Conservation (phyloP, 805 yeast genomes). For the Tetrapisispora iriomotensis region DNA sequence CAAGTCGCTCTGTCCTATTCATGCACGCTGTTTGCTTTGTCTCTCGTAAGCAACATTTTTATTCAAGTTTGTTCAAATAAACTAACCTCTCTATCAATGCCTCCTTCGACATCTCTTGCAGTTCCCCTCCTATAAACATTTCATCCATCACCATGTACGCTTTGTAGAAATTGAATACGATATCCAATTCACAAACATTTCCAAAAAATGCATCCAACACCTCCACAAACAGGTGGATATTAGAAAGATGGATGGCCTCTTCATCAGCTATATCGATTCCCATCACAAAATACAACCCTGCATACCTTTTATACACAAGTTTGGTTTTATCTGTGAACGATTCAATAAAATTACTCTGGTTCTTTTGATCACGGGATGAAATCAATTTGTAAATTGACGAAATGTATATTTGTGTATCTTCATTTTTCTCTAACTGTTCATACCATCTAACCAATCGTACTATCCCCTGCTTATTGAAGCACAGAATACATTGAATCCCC, state of each 20-base stretch:
- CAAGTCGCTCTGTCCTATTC: too few relatives aligned
- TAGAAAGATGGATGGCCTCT: conserved; percentile 73
- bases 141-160: conserved; percentile 79
- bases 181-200: conserved; percentile 86
- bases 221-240: conserved; percentile 82
- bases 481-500: conserved; percentile 72
- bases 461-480: conserved; percentile 90
- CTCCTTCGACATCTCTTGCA: conserved; percentile 73
- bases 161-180: conserved; percentile 85
- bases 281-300: conserved; percentile 82
- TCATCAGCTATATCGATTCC: conserved; percentile 74
- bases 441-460: conserved; percentile 81
- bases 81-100: conserved; percentile 55
- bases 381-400: conserved; percentile 63
- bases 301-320: conserved; percentile 79
- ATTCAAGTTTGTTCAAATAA: conserved; percentile 54
- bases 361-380: conserved; percentile 72
- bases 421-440: conserved; percentile 22
- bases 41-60: conserved; percentile 7
- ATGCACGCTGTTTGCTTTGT: too few relatives aligned
- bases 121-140: conserved; percentile 81
- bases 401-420: conserved; percentile 25
- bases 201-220: conserved; percentile 77
- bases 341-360: conserved; percentile 75
- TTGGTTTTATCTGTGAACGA: conserved; percentile 45